These are phyloP conservation scores for Haplosporangium sp. DNA, from an alignment of 371 early-diverging fungal genomes.

Conservation along the genomic window DNA sequence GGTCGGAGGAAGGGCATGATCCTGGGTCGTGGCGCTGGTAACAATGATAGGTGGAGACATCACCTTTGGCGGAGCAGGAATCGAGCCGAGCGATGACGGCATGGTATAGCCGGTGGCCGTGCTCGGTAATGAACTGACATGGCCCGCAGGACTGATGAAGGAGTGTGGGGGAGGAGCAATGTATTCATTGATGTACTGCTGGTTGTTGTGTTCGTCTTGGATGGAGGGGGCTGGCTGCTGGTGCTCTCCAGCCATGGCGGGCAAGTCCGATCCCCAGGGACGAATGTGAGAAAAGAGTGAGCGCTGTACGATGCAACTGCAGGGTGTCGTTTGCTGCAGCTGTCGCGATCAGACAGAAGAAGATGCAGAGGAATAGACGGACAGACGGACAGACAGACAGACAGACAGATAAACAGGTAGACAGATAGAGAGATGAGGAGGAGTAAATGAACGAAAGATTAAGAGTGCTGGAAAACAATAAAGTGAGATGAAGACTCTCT, in stretches of 20 bases:
- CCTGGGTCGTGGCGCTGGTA: slow-evolving; percentile 6
- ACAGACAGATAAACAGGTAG: no score
- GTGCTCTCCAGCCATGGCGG: background rate
- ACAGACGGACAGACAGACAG: no score
- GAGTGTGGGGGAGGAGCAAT: background rate
- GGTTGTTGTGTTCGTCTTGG: background rate
- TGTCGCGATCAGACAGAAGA: no score
- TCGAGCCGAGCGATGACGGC: background rate
- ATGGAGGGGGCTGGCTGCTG: background rate
- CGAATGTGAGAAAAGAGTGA: no score
- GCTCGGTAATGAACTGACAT: background rate
- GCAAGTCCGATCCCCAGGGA: no score
- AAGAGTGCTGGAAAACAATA: no score
- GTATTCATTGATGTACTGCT: background rate
- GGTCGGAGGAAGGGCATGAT: slow-evolving; percentile 4
- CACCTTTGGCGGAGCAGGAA: background rate
- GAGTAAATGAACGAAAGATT: no score
- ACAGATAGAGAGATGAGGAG: no score
- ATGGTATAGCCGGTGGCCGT: slow-evolving; percentile 14
- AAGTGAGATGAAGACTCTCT: no score
- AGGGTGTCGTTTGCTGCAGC: no score
- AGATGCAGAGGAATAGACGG: no score
- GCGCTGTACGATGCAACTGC: no score
- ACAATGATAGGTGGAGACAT: background rate
- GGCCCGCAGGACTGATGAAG: slow-evolving; percentile 3